Conservation (phyloP, 345 rosid genomes). For the Orychophragmus violaceus region DNA sequence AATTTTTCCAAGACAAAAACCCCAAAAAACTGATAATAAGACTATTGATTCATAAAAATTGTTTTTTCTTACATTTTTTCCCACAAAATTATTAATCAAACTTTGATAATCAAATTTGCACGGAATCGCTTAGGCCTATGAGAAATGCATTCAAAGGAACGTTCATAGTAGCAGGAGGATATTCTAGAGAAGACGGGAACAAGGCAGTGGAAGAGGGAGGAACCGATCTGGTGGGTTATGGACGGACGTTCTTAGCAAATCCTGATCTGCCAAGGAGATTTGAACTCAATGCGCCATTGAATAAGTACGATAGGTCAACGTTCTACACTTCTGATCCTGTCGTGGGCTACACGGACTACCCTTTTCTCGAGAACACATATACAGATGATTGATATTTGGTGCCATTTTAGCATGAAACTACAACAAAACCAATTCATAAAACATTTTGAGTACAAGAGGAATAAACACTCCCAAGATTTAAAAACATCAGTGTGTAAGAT, state of each 20-base stretch:
- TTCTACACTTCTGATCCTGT: conserved; percentile 46
- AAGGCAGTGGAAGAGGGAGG: conserved; percentile 37
- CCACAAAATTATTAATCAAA: no score
- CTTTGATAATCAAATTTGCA: no score
- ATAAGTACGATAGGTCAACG: conserved; percentile 40
- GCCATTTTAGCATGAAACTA: no score
- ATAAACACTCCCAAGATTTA: no score
- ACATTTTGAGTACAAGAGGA: no score
- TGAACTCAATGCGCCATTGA: conserved; percentile 47
- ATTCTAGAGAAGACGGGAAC: conserved; percentile 44
- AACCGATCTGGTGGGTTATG: conserved; percentile 50
- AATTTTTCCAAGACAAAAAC: no score
- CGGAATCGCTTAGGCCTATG: conserved; percentile 41
- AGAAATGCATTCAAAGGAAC: conserved; percentile 56
- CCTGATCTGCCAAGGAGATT: conserved; percentile 63
- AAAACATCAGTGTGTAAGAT: no score
- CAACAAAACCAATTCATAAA: no score
- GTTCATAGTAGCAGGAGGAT: conserved; percentile 60
- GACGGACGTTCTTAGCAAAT: conserved; percentile 56
- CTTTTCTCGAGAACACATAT: conserved; percentile 46
- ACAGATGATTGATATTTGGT: no score
- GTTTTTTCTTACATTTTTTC: no score
- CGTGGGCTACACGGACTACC: conserved; percentile 61
- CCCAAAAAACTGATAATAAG: no score
- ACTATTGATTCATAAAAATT: no score